These are phyloP conservation scores for Lentinula lateritia DNA, from an alignment of 768 basidiomycete species.

Conservation along the genomic window DNA sequence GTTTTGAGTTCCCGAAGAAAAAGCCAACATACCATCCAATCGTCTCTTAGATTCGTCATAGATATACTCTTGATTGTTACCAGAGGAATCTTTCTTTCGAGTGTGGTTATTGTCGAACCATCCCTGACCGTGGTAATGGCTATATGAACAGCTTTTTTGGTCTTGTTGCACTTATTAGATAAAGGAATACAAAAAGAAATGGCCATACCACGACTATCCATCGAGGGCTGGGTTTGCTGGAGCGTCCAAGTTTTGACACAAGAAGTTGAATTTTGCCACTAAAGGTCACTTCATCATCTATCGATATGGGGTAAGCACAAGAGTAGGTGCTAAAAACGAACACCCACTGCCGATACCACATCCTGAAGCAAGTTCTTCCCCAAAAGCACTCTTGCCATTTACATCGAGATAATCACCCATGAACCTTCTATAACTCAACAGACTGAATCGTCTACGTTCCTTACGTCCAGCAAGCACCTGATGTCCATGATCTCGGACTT, in stretches of 20 bases:
- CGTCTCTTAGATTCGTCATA: slow-evolving; percentile 87
- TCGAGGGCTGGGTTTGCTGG: slow-evolving; percentile 88
- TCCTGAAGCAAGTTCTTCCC: slow-evolving; percentile 64
- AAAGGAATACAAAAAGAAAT: background rate
- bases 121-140: slow-evolving; percentile 57
- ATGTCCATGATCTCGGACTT: slow-evolving; percentile 93
- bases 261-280: slow-evolving; percentile 78
- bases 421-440: slow-evolving; percentile 91
- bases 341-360: slow-evolving; percentile 71
- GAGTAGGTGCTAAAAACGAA: background rate
- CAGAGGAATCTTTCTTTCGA: slow-evolving; percentile 88
- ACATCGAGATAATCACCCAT: slow-evolving; percentile 95
- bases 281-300: slow-evolving; percentile 77
- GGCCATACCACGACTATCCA: slow-evolving; percentile 82
- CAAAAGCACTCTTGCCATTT: slow-evolving; percentile 74
- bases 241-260: slow-evolving; percentile 79
- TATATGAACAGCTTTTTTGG: slow-evolving; percentile 81
- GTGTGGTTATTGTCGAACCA: slow-evolving; percentile 46
- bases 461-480: slow-evolving; percentile 87
- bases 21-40: slow-evolving; percentile 69
- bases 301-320: slow-evolving; percentile 5
- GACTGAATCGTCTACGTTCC: slow-evolving; percentile 88
- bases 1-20: background rate
- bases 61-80: slow-evolving; percentile 82
- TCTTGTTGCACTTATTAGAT: slow-evolving; percentile 37